These are phyloP conservation scores for Cephaloascus fragrans DNA, from an alignment of 805 yeast genomes.

Conservation along the genomic window DNA sequence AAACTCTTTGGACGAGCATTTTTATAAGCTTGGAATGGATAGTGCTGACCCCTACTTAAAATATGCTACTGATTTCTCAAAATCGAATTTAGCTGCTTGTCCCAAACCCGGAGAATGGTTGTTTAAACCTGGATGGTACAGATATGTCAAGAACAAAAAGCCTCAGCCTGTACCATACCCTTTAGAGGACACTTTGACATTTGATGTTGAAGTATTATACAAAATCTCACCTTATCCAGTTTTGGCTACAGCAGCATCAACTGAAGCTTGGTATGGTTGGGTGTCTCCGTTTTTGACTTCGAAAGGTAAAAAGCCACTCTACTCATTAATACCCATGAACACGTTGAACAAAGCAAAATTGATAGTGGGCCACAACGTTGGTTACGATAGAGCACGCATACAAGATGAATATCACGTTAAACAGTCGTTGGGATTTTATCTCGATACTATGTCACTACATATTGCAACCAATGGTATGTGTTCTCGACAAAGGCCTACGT, in stretches of 20 bases:
- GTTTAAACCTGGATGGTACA: conserved; percentile 68
- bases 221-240: conserved; percentile 66
- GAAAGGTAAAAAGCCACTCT: conserved; percentile 28
- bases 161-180: conserved; percentile 64
- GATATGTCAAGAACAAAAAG: conserved; percentile 45
- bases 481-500: conserved; percentile 77
- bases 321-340: conserved; percentile 75
- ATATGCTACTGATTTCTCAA: conserved; percentile 34
- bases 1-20: conserved; percentile 70
- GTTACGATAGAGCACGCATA: conserved; percentile 84
- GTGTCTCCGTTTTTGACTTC: conserved; percentile 73
- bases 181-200: conserved; percentile 59
- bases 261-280: conserved; percentile 90
- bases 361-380: conserved; percentile 83
- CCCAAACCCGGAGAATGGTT: conserved; percentile 48
- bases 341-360: conserved; percentile 37
- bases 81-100: conserved; percentile 19
- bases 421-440: conserved; percentile 61
- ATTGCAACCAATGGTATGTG: conserved; percentile 88
- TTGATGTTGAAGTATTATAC: conserved; percentile 86
- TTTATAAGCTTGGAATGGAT: conserved; percentile 53
- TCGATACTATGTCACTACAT: conserved; percentile 92
- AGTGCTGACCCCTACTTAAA: conserved; percentile 52
- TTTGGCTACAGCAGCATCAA: conserved; percentile 71
- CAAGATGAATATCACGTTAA: conserved; percentile 69